phyloP scores from a whole-genome alignment of 2,329 filamentous ascomycete genomes.

The Colletotrichum gigasporum region DNA sequence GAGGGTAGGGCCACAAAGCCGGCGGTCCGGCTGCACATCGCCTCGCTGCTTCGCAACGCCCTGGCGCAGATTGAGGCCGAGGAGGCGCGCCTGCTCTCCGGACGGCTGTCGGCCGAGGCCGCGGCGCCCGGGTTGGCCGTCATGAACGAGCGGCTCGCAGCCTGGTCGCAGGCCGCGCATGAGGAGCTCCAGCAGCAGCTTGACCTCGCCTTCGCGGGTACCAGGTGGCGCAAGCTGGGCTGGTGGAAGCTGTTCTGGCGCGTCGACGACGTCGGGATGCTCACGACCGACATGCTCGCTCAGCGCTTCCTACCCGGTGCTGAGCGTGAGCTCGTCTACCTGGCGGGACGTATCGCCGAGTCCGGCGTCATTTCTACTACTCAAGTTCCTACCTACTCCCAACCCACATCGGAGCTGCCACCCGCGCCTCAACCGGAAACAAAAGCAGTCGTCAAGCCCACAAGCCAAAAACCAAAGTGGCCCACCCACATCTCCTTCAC shows the following conservation, averaged over 20 bases:
- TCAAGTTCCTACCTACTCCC: constrained; percentile 41
- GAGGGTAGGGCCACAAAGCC: constrained; percentile 65
- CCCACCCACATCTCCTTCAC: constrained; percentile 78
- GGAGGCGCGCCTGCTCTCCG: constrained; percentile 50
- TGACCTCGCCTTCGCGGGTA: constrained; percentile 79
- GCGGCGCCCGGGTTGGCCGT: constrained; percentile 50
- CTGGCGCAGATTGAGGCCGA: constrained; percentile 60
- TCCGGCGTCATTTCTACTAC: constrained; percentile 40
- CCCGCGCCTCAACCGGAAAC: background rate
- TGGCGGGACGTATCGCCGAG: constrained; percentile 78
- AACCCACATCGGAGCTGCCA: constrained; percentile 41
- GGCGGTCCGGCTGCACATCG: constrained; percentile 72
- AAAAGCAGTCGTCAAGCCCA: constrained; percentile 16
- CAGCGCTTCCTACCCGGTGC: constrained; percentile 80
- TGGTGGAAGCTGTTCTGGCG: constrained; percentile 99
- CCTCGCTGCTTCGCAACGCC: constrained; percentile 70
- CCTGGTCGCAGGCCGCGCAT: constrained; percentile 84
- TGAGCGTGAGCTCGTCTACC: constrained; percentile 84
- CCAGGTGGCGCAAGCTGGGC: constrained; percentile 79
- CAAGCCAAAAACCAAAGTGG: constrained; percentile 61
- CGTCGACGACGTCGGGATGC: constrained; percentile 89
- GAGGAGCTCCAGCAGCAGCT: constrained; percentile 84
- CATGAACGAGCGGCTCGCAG: constrained; percentile 68
- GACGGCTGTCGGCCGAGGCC: constrained; percentile 40
- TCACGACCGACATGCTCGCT: constrained; percentile 80